Base-by-base conservation (phyloP, 106 monocot species). In the Apostasia shenzhenica region DNA sequence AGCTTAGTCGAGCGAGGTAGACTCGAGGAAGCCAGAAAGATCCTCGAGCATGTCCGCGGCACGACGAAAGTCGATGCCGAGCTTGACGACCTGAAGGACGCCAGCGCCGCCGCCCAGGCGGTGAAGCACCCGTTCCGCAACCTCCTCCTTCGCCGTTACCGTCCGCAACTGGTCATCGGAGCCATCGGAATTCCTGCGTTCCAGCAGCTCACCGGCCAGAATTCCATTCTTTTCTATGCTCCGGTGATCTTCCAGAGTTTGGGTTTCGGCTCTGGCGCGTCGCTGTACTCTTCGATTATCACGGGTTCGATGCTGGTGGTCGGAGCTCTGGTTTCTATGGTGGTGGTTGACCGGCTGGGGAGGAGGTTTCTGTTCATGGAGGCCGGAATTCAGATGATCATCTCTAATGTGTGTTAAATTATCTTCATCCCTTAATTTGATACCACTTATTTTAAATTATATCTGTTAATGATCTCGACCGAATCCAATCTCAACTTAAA, bases 191-290 rank as follows among this genome's bases (percentile, higher is more conserved):
- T 81, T 40, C 82, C 82, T 0, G 79, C 82, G 7, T 86, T 86
- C 68, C 86, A 82, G 71, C 82, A 82, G 61, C 73, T 86, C n/a
- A 73, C 79, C 5, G 79, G 86, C 26, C 69, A 67, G 82, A 86
- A 86, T 45, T 86, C 86, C 1, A 77, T 86, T 3, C 71, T 82
- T 11, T 86, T 82, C 63, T 79, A 86, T 45, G 45, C 78, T 6
- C 81, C 86, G 0, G 86, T 86, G 0, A 79, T 86, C 70, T 86
- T 86, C 57, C 81, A 81, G 73, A 86, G 86, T 57, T 54, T 85
- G 55, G 81, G 85, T 2, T 76, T 85, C 41, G 85, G 81, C 4
- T 79, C 85, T 0, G 79, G 78, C 10, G 76, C 85, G 5, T 55
- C 85, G 2, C 65, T 85, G 1, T 85, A 85, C 52, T 81, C 85